These are phyloP conservation scores for Cyberlindnera samutprakarnensis DNA, from an alignment of 805 yeast genomes.

Conservation along the genomic window DNA sequence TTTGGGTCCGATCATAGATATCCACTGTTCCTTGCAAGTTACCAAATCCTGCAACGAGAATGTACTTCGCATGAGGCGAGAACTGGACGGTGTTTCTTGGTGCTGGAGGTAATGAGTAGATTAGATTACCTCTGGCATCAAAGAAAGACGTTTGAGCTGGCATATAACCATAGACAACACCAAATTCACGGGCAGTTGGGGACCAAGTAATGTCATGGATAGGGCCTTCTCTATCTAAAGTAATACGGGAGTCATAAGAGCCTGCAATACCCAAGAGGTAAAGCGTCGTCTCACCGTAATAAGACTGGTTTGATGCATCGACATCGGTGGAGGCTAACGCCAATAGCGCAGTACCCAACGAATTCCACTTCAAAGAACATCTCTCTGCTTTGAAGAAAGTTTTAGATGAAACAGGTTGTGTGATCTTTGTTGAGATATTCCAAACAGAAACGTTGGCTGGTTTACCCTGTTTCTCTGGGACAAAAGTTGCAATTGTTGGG, in stretches of 20 bases:
- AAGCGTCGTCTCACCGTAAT: conserved; percentile 93
- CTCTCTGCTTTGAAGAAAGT: conserved; percentile 93
- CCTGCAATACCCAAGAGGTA: conserved; percentile 90
- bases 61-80: conserved; percentile 90
- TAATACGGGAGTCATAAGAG: conserved; percentile 81
- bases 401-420: conserved; percentile 75
- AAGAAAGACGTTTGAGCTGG: conserved; percentile 93
- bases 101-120: conserved; percentile 76
- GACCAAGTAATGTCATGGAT: conserved; percentile 98
- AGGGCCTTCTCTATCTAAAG: conserved; percentile 89
- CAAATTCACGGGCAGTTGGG: conserved; percentile 92
- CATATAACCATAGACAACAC: conserved; percentile 96
- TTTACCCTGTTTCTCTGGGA: conserved; percentile 79
- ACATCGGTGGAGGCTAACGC: conserved; percentile 95
- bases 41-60: conserved; percentile 95
- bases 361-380: conserved; percentile 90
- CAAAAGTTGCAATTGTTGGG: conserved; percentile 84
- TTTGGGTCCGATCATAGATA: conserved; percentile 84
- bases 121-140: conserved; percentile 85
- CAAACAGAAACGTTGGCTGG: conserved; percentile 87
- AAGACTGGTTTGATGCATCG: conserved; percentile 86
- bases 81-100: conserved; percentile 85
- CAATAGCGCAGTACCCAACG: conserved; percentile 85
- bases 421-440: conserved; percentile 48
- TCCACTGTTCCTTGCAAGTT: conserved; percentile 96